phyloP scores from a whole-genome alignment of 2,329 filamentous ascomycete species.

The Botrytis byssoidea region DNA sequence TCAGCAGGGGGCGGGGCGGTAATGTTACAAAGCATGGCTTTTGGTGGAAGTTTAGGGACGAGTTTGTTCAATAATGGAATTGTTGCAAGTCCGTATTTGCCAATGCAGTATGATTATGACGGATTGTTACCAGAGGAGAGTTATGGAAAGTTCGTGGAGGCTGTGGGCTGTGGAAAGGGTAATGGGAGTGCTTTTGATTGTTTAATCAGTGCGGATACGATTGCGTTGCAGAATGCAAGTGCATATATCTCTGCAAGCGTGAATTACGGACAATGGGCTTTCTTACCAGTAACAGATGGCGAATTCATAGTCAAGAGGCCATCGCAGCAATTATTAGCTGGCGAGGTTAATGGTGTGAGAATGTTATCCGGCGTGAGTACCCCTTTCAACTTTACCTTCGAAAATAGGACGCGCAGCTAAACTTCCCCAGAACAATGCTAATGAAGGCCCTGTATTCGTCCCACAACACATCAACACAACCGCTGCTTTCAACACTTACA shows the following conservation, averaged over 20 bases:
- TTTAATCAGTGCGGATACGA: constrained; percentile 32
- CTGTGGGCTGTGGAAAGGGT: constrained; percentile 42
- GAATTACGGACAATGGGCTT: constrained; percentile 37
- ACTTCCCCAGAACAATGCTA: constrained; percentile 45
- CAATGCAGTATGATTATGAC: constrained; percentile 51
- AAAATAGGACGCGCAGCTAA: not conserved
- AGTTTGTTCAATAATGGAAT: constrained; percentile 27
- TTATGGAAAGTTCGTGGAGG: constrained; percentile 46
- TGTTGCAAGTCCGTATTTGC: constrained; percentile 50
- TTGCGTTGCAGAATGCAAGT: constrained; percentile 39
- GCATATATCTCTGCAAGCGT: constrained; percentile 29
- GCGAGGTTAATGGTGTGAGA: constrained; percentile 38
- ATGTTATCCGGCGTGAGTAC: constrained; percentile 25
- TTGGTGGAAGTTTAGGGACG: constrained; percentile 21
- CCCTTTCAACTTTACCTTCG: not conserved
- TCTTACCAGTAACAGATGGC: constrained; percentile 42
- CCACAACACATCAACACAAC: constrained; percentile 46
- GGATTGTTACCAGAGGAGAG: constrained; percentile 44
- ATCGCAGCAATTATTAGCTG: constrained; percentile 34
- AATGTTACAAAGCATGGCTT: constrained; percentile 45
- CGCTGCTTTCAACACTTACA: constrained; percentile 42
- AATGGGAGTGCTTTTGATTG: constrained; percentile 38
- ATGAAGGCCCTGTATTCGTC: constrained; percentile 50
- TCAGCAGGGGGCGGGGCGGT: constrained; percentile 54
- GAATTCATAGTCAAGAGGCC: constrained; percentile 38